Conservation (phyloP, 345 rosid genomes). For the Hibiscus tridactylites region DNA sequence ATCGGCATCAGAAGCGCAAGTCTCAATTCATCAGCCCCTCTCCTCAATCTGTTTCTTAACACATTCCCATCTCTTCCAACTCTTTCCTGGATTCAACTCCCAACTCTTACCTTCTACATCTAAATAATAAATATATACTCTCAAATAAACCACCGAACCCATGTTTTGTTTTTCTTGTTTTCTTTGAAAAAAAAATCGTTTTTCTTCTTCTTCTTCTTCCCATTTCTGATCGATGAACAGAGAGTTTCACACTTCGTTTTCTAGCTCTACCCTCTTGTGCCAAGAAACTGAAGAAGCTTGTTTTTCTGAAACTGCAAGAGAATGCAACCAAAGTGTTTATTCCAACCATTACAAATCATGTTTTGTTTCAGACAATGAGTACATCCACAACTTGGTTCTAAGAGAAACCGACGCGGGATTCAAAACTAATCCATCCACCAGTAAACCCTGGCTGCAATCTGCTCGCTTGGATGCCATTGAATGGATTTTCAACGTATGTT, state of each 20-base stretch:
- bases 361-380: slow-evolving; percentile 28
- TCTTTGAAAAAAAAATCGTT: not conserved
- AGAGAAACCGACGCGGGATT: slow-evolving; percentile 27
- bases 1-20: slow-evolving; percentile 62
- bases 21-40: slow-evolving; percentile 12
- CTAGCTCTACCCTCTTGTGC: slow-evolving; percentile 47
- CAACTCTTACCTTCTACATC: not conserved
- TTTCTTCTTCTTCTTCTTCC: not conserved
- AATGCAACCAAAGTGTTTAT: slow-evolving; percentile 14
- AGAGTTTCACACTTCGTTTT: slow-evolving; percentile 16
- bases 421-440: slow-evolving; percentile 6
- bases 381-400: slow-evolving; percentile 26
- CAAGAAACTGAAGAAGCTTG: slow-evolving; percentile 44
- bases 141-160: slow-evolving; percentile 9
- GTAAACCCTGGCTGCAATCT: slow-evolving; percentile 22
- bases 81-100: slow-evolving; percentile 23
- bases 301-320: slow-evolving; percentile 7
- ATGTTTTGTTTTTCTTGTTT: slow-evolving; percentile 18
- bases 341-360: slow-evolving; percentile 3
- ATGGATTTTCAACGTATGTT: slow-evolving; percentile 69
- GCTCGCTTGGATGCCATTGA: slow-evolving; percentile 62
- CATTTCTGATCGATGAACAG: slow-evolving; percentile 2
- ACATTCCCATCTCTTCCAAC: not conserved
- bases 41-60: not conserved
- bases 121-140: not conserved